Base-by-base conservation (phyloP, 331 rosid genomes). In the Telfairia occidentalis region DNA sequence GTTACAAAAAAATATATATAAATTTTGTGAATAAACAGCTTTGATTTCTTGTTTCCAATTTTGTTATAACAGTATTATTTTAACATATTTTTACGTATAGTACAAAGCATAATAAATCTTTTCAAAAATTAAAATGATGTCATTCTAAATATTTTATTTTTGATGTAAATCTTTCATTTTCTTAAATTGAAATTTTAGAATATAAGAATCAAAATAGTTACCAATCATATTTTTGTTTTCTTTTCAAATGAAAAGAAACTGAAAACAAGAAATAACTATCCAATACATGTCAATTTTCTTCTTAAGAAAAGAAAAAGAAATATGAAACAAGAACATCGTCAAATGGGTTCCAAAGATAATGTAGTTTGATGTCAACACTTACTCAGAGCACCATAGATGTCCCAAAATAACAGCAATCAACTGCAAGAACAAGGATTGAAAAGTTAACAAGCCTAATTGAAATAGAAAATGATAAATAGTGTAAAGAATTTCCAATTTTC, bases 301-400 rank as follows among this genome's bases (percentile, higher is more conserved):
- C 29, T n/a, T 4, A 35, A n/a, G 71, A 61, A 61, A 13, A 1
- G 16, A 15, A 34, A 9, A 72, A 2, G 35, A 11, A 16, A 75
- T 18, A 58, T 32, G 19, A 46, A 24, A 38, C 9, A 7, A 75
- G 60, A 12, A 13, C 69, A 54, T 38, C n/a, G 13, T 23, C 16
- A 37, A n/a, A n/a, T n/a, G n/a, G n/a, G n/a, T n/a, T 15, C 16
- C 3, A 37, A 42, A 63, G 50, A 4, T 37, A 64, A 75, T 43
- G 35, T 9, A 54, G 37, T 16, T 2, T 26, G 26, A 80, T 29
- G 52, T 21, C 65, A 55, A 69, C 64, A 83, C 98, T 82, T 84
- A 91, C 96, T 88, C 97, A 3, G 91, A 89, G 83, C 97, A 88
- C 96, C 97, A 93, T 76, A 91, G 54, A 81, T 93, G 96, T 53